Evolutionary conservation across 2,329 filamentous ascomycete species (phyloP), one percentile per base, ranked within the genome.

Genomic region (Alternaria infectoria): DNA sequence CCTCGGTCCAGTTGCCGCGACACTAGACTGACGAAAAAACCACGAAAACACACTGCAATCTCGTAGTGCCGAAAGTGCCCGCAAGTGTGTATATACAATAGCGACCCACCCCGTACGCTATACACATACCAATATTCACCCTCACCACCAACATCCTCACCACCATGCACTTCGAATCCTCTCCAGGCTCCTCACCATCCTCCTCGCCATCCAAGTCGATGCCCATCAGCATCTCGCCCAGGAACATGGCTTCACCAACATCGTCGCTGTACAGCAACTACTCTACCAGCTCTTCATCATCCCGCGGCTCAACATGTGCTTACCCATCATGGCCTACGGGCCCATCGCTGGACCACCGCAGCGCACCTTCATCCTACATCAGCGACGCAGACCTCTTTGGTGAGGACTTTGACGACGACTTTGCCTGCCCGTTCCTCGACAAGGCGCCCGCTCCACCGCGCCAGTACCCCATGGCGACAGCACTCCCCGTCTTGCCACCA

Each of bases 351-450:
- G 74, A 74, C 56, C 76, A 77, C 65, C 74, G 74, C 68, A 77
- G 71, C 69, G 68, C 76, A 5, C 78, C 80, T 21, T 78, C 75
- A 60, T 79, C 80, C 62, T 81, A 78, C 74, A 80, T 81, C 70
- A 79, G 76, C 59, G 79, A 81, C 69, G 79, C 70, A 51, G 80
- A 81, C 63, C 77, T 81, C 57, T 81, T 81, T 64, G 76, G 76
- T 36, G 78, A 80, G 50, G 77, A 80, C 68, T 69, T 76, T 30
- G 74, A 79, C 61, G 77, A 79, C 67, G 71, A 74, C 36, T 68
- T 68, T 60, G 66, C 64, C 19, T 65, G 68, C 52, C 78, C 75
- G 5, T 73, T 79, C 64, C 79, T 81, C 52, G 69, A 77, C 43
- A 74, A 81, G 69, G 79, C 80, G 13, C 80, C 80, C 25, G 78